phyloP scores from a whole-genome alignment of 352 stramenopile genomes.

The Thraustochytrium aureum region DNA sequence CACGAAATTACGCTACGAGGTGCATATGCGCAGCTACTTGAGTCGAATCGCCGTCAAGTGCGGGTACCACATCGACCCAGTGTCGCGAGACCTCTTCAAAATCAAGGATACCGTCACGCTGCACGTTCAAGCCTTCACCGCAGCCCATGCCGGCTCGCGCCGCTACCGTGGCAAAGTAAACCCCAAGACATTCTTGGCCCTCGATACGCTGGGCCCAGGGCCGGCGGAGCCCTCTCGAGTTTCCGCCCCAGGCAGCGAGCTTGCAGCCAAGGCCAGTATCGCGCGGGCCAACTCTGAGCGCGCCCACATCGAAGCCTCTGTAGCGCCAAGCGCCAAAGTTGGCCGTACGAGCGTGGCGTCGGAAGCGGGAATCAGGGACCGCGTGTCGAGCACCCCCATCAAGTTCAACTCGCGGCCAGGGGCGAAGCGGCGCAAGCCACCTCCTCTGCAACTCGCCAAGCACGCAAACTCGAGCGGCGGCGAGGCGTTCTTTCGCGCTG shows the following conservation, averaged over 20 bases:
- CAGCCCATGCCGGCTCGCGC: background rate
- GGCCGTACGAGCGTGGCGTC: background rate
- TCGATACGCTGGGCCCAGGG: too few species aligned
- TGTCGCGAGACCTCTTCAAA: constrained; percentile 42
- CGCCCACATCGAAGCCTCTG: background rate
- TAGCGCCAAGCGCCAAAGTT: too few species aligned
- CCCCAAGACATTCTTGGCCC: too few species aligned
- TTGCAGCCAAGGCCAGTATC: too few species aligned
- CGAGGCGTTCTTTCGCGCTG: constrained; percentile 15
- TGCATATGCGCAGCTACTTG: constrained; percentile 40
- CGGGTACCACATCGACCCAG: constrained; percentile 38
- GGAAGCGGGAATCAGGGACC: background rate
- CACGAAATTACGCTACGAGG: constrained; percentile 16
- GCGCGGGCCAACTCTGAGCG: background rate
- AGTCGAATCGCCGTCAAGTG: constrained; percentile 30
- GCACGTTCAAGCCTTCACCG: background rate
- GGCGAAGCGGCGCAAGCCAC: background rate
- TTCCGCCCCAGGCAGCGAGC: too few species aligned
- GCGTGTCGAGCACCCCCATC: background rate
- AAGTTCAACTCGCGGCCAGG: background rate
- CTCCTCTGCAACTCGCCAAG: constrained; percentile 24
- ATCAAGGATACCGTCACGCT: constrained; percentile 29
- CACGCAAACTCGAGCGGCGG: background rate
- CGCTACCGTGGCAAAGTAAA: background rate
- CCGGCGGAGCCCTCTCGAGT: too few species aligned